A percentile compares a stretch with the other conserved stretches of the same genome.
These are phyloP conservation scores for Saccharomycopsis synnaedendra DNA, from an alignment of 805 yeast genomes.

Conservation along the genomic window DNA sequence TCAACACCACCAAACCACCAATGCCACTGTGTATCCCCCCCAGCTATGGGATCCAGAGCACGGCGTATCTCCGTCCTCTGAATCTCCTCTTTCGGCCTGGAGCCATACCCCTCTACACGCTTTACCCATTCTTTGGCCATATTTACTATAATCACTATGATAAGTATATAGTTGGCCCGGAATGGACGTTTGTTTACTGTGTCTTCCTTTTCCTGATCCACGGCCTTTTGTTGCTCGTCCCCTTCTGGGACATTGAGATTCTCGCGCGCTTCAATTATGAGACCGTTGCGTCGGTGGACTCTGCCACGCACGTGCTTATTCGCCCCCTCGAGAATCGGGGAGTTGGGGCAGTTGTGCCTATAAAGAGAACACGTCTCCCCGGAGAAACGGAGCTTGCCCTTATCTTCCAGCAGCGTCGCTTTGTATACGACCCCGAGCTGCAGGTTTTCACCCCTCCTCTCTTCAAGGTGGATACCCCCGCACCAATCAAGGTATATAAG, in stretches of 20 bases:
- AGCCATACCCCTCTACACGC: constrained; percentile 7
- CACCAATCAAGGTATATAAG: constrained; percentile 39
- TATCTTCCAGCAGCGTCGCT: constrained; percentile 85
- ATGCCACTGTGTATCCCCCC: no score
- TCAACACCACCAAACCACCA: no score
- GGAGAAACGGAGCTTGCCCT: constrained; percentile 60
- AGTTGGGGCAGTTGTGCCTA: constrained; percentile 62
- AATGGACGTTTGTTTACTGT: constrained; percentile 90
- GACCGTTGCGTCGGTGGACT: constrained; percentile 37
- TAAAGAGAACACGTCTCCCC: constrained; percentile 41
- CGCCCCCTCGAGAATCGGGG: constrained; percentile 83
- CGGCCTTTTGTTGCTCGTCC: constrained; percentile 71
- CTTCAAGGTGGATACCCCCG: constrained; percentile 53
- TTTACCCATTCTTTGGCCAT: constrained; percentile 14
- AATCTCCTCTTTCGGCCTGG: constrained; percentile 9
- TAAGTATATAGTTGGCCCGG: constrained; percentile 71
- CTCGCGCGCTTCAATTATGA: constrained; percentile 60
- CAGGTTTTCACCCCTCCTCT: constrained; percentile 69
- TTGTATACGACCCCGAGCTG: constrained; percentile 47
- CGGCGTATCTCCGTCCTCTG: constrained; percentile 11
- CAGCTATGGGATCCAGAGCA: constrained; percentile 13
- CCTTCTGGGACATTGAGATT: constrained; percentile 82
- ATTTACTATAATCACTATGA: constrained; percentile 39
- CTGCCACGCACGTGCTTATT: constrained; percentile 65
- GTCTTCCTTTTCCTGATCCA: constrained; percentile 67